These are phyloP conservation scores for Glarea lozoyensis DNA, from an alignment of 495 filamentous ascomycete species.

Conservation along the genomic window DNA sequence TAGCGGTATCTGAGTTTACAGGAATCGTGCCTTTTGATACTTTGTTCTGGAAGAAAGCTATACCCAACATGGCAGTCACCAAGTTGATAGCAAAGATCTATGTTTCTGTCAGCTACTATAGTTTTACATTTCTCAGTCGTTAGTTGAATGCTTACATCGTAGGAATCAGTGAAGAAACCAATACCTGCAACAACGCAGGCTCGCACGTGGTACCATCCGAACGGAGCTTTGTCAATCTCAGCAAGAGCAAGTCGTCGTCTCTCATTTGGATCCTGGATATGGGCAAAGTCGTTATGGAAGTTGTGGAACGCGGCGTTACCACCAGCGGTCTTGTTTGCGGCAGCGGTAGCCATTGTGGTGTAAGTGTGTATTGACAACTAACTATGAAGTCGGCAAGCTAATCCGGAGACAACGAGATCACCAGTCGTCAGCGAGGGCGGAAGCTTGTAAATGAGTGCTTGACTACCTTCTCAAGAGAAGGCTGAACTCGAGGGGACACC, in stretches of 20 bases:
- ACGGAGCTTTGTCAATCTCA: slow-evolving; percentile 71
- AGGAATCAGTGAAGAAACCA: slow-evolving; percentile 78
- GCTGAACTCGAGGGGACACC: background rate
- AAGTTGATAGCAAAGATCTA: slow-evolving; percentile 70
- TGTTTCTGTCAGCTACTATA: background rate
- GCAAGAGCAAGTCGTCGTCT: slow-evolving; percentile 65
- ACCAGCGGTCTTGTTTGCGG: slow-evolving; percentile 24
- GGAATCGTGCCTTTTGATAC: slow-evolving; percentile 44
- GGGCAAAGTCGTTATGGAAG: slow-evolving; percentile 52
- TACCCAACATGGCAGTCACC: slow-evolving; percentile 58
- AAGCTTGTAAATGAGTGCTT: background rate
- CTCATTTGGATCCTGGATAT: slow-evolving; percentile 65
- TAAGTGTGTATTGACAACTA: background rate
- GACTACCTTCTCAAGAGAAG: background rate
- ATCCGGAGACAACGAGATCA: background rate
- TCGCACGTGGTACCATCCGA: slow-evolving; percentile 67
- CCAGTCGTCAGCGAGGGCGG: background rate
- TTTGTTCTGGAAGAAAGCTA: slow-evolving; percentile 56
- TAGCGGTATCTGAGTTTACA: slow-evolving; percentile 61
- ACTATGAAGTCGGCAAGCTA: background rate
- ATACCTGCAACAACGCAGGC: slow-evolving; percentile 72
- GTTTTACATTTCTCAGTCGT: no score
- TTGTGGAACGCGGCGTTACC: slow-evolving; percentile 64
- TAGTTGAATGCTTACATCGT: slow-evolving; percentile 64
- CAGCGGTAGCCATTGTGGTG: background rate